Evolutionary conservation across 257 asterid genomes (phyloP), one percentile per base, ranked within the genome.

Genomic region (Solanum gracilifrons): DNA sequence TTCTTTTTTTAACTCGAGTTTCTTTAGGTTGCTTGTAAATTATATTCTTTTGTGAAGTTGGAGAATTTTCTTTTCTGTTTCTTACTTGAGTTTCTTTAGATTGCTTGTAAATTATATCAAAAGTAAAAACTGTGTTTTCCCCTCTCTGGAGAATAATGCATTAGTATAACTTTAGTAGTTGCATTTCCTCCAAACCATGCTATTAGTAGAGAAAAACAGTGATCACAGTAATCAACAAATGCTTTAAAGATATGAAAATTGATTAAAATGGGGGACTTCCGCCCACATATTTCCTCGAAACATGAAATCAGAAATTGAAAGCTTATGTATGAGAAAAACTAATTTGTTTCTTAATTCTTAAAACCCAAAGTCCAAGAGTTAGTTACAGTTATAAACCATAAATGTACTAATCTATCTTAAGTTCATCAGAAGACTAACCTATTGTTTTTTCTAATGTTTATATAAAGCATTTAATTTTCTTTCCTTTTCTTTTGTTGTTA

Each of bases 401-500:
- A 29, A 48, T 48, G 69, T 31, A 41, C 43, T 82, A 20, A 18
- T 48, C 85, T 48, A 29, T 29, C 43, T 48, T 48, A 31, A 29
- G 41, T 10, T 82, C 69, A 82, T 82, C 43, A 82, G 69, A 6
- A 43, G 18, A 43, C 39, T 27, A 15, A 46, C 5, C 64, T 79
- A 27, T 29, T 79, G 41, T 18, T 18, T 48, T 48, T 82, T 46
- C 69, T 82, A 48, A 27, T 82, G 39, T 48, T 82, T 31, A 48
- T 3, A 6, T 29, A 48, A 82, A 29, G 31, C 85, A 20, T 86
- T 88, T 82, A 31, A n/a, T 75, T 72, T 88, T 84, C 32, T 87
- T 64, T 35, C 88, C 64, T 62, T 84, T 74, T 88, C 76, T 90
- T 84, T 84, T 90, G 84, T 80, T 94, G 69, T 91, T 90, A 97